A percentile compares a stretch with the other conserved stretches of the same genome.
These are phyloP conservation scores for Capsicum chinense DNA, from an alignment of 257 asterid species.

Conservation along the genomic window DNA sequence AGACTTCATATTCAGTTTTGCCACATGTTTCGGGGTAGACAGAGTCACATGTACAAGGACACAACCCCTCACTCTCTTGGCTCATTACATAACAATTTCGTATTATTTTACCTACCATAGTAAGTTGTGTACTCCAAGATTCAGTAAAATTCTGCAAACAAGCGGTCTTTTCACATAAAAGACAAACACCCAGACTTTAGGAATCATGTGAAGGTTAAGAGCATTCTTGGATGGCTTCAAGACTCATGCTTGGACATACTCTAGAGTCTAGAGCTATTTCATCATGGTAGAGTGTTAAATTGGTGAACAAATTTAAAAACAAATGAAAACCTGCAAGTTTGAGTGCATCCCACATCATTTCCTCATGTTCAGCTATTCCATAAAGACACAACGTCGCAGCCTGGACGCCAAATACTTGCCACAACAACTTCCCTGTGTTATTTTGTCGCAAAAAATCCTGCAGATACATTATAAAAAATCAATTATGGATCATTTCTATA, in stretches of 20 bases:
- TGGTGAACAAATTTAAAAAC: neutral
- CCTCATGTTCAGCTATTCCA: slow-evolving; percentile 92
- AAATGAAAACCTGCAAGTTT: slow-evolving; percentile 57
- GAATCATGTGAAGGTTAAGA: neutral
- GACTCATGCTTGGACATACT: neutral
- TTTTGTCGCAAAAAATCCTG: slow-evolving; percentile 96
- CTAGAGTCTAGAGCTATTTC: slow-evolving; percentile 13
- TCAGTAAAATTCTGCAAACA: neutral
- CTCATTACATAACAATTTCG: neutral
- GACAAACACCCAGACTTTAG: neutral
- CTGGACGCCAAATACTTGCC: slow-evolving; percentile 84
- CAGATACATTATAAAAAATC: slow-evolving; percentile 20
- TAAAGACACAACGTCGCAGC: slow-evolving; percentile 79
- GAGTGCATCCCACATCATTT: slow-evolving; percentile 85
- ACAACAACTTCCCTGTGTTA: slow-evolving; percentile 92
- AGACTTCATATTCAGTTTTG: neutral
- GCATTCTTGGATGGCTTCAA: neutral
- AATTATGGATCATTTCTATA: slow-evolving; percentile 4
- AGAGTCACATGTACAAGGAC: neutral
- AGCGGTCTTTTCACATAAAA: neutral
- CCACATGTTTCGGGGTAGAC: neutral
- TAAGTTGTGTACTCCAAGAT: neutral
- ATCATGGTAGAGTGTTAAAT: slow-evolving; percentile 4
- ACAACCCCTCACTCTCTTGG: neutral
- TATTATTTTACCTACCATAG: neutral